Evolutionary conservation across 768 basidiomycete species (phyloP).

Genomic region (Leucocoprinus sp.): DNA sequence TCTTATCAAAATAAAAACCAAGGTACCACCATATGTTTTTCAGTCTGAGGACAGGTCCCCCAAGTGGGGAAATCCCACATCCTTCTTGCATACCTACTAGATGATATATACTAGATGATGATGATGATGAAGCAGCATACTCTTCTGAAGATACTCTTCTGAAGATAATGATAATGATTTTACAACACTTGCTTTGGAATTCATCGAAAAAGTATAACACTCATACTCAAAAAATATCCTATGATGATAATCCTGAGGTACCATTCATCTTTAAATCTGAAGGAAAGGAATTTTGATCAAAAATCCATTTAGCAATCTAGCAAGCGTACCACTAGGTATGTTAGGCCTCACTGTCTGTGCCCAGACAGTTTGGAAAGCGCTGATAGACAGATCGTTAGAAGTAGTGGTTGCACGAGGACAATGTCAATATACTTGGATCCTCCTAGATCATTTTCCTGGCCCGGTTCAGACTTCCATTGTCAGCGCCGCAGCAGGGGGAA

Average conservation of each 20-base stretch:
- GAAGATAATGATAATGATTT: too few relatives aligned
- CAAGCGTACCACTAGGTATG: slow-evolving; percentile 21
- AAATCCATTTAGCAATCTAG: neutral
- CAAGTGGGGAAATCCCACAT: too few relatives aligned
- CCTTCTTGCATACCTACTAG: too few relatives aligned
- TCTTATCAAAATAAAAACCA: too few relatives aligned
- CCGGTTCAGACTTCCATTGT: slow-evolving; percentile 39
- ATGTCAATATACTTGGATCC: slow-evolving; percentile 27
- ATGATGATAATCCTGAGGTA: slow-evolving; percentile 12
- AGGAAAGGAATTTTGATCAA: neutral
- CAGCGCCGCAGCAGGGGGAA: slow-evolving; percentile 35
- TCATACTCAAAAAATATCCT: too few relatives aligned
- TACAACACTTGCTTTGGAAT: too few relatives aligned
- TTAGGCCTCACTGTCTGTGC: slow-evolving; percentile 27
- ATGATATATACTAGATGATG: too few relatives aligned
- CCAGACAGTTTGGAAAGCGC: slow-evolving; percentile 33
- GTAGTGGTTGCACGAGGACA: neutral
- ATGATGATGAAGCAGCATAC: too few relatives aligned
- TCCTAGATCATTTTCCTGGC: slow-evolving; percentile 27
- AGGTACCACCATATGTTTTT: too few relatives aligned
- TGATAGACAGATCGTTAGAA: slow-evolving; percentile 7
- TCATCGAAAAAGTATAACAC: too few relatives aligned
- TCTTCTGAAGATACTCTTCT: too few relatives aligned
- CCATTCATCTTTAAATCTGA: slow-evolving; percentile 15
- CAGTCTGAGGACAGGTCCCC: too few relatives aligned